Evolutionary conservation across 2,329 filamentous ascomycete species (phyloP).

Genomic region (Xylariaceae sp.): DNA sequence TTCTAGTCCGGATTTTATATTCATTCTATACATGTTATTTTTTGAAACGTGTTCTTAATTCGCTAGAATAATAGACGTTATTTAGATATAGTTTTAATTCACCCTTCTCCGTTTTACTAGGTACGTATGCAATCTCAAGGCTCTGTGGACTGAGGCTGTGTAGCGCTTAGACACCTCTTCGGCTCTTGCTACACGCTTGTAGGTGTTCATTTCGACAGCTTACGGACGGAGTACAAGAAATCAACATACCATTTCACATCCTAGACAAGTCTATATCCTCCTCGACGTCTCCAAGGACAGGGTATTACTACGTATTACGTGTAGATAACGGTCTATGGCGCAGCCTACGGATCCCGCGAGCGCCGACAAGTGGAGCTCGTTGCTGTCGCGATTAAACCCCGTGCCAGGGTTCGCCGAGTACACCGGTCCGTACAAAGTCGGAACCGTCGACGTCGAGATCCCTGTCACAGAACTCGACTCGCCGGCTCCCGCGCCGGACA

Average conservation of each 20-base stretch:
- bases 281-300: background rate
- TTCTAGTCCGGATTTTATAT: background rate
- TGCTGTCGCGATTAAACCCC: slow-evolving; percentile 63
- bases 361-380: slow-evolving; percentile 46
- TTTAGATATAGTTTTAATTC: background rate
- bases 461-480: slow-evolving; percentile 63
- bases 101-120: background rate
- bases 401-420: slow-evolving; percentile 75
- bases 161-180: background rate
- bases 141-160: background rate
- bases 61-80: too few species aligned
- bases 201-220: background rate
- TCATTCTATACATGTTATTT: too few species aligned
- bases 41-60: too few species aligned
- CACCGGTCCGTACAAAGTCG: slow-evolving; percentile 76
- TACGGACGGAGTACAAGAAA: too few species aligned
- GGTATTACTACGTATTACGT: background rate
- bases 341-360: slow-evolving; percentile 23
- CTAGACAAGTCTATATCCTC: background rate
- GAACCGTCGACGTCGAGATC: slow-evolving; percentile 79
- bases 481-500: slow-evolving; percentile 56
- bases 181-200: background rate
- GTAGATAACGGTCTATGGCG: slow-evolving; percentile 20
- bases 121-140: background rate
- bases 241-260: background rate